Conservation (phyloP, 179 eudicot species). For the Silene vulgaris region DNA sequence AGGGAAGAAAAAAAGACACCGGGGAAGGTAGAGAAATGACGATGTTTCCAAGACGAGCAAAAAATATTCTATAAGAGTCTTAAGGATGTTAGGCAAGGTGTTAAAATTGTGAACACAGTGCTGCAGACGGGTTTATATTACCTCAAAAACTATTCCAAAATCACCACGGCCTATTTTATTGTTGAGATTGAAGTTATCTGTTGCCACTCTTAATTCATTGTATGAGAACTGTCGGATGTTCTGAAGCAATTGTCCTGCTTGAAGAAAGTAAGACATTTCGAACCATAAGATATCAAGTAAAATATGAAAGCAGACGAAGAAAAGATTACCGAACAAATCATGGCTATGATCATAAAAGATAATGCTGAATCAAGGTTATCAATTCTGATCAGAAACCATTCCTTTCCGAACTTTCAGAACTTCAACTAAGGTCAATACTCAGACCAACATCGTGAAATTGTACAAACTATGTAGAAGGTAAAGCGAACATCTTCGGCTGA, state of each 20-base stretch:
- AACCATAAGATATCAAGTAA: not conserved
- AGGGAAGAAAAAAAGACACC: no score
- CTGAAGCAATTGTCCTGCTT: slow-evolving; percentile 42
- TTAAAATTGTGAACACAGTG: no score
- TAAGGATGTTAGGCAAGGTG: no score
- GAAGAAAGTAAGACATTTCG: slow-evolving; percentile 8
- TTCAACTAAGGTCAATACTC: not conserved
- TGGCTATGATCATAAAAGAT: not conserved
- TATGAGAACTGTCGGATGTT: slow-evolving; percentile 52
- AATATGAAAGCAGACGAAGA: not conserved
- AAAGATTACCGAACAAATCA: not conserved
- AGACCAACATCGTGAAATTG: no score
- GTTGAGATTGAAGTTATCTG: slow-evolving; percentile 46
- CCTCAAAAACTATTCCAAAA: slow-evolving; percentile 79
- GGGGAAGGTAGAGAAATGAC: not conserved
- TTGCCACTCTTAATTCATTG: slow-evolving; percentile 57
- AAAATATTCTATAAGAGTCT: not conserved
- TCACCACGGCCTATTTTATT: slow-evolving; percentile 78
- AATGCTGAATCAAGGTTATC: not conserved
- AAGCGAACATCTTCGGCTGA: not conserved
- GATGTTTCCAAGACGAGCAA: not conserved
- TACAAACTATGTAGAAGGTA: not conserved
- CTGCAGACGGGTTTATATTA: slow-evolving; percentile 18
- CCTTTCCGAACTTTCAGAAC: not conserved
- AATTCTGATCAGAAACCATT: not conserved